Base-by-base conservation (phyloP, 306 rosid genomes). In the Prunus kanzakura region DNA sequence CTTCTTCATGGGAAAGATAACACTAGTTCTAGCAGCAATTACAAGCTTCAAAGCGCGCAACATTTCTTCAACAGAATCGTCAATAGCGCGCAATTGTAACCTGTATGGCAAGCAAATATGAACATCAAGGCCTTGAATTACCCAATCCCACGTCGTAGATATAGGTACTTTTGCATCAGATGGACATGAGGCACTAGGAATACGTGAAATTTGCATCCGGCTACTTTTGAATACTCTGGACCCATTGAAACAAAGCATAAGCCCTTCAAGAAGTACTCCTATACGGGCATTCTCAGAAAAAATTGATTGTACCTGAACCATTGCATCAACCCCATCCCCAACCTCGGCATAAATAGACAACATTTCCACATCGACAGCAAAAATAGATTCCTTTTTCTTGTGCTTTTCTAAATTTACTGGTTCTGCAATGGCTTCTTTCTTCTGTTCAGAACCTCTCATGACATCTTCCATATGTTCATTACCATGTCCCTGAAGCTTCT, bases 201-300 rank as follows among this genome's bases (percentile, higher is more conserved):
- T 82, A 55, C 96, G 96, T 64, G 97, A 96, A 83, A 96, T 90
- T 82, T 96, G 99, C 98, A 96, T 92, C 83, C 99, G 84, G 81
- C 99, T 91, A 86, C 99, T 96, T 88, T 87, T 92, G 69, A 91
- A 80, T 45, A 96, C 80, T 79, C 93, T 88, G 51, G 90, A 89
- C 60, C 93, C 96, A 70, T 89, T 91, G 35, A 96, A 85, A 86
- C 96, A 69, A 81, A 92, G 91, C 71, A 86, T 78, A 67, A 96
- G 96, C 71, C 99, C 99, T 91, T 96, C 99, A 72, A 96, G 89
- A 86, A 96, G 98, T 55, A 96, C 84, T 76, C 99, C 99, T 70
- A 96, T 92, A 45, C 89, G 84, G 73, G 97, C 98, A 96, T 96
- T 96, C 84, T 96, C 99, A 29, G 99, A 92, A 90, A 96, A 96